Evolutionary conservation across 1,284 basidiomycete genomes (phyloP), one percentile per base, ranked within the genome.

Genomic region (Heterobasidion occidentale): DNA sequence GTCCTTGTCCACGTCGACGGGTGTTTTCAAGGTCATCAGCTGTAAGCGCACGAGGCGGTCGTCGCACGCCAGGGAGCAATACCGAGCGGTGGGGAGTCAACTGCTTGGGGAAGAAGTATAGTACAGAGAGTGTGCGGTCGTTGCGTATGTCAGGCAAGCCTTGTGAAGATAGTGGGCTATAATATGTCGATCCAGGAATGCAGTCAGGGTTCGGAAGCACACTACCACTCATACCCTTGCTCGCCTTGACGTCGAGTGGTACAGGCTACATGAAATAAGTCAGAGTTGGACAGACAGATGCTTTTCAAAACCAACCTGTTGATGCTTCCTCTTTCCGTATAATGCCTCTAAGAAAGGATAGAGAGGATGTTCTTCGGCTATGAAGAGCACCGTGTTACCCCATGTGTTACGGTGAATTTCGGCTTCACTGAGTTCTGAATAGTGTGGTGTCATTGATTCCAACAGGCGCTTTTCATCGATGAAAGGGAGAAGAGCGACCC

Each of bases 401-500:
- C 88, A 92, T 45, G 76, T 78, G 71, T 99, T 99, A 51, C 97
- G 79, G 51, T 78, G 77, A 48, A 82, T 76, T 71, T 99, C 96
- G 9, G 92, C 92, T 53, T 92, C 88, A 1, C 79, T 83, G 46
- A 99, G 77, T 46, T 83, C 73, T 0, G 78, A 71, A 70, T 96
- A 93, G 58, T 83, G 81, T 33, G 79, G 74, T 15, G 77, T 81
- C 84, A 99, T 92, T 2, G 94, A 93, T 27, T 80, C 83, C 53
- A 98, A 73, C 20, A 98, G 74, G 17, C 95, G 83, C 59, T 80
- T 81, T 69, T 90, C 81, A 67, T 99, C 93, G 62, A 99, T 99
- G 74, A 99, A 99, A 0, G 97, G 95, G 20, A 99, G 75, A 2
- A 99, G 77, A 0, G 95, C 95, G 50, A 99, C 94, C 57, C 97